A percentile compares a stretch with the other conserved stretches of the same genome.
phyloP scores from a whole-genome alignment of 352 stramenopile species.

The Globisporangium barbulae region DNA sequence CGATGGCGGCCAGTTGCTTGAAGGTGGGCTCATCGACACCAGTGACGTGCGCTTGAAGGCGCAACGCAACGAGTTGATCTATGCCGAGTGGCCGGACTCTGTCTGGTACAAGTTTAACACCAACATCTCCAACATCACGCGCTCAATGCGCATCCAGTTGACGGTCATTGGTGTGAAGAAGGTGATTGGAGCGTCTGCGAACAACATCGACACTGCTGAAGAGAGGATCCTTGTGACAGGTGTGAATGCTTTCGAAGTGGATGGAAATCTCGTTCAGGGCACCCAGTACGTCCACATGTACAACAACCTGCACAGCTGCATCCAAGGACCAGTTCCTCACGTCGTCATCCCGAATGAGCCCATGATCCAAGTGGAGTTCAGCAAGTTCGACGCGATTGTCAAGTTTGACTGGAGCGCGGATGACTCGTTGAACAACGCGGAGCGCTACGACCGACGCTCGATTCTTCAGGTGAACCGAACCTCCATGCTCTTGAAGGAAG shows the following conservation, averaged over 20 bases:
- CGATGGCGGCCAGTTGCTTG: conserved; percentile 67
- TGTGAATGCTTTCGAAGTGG: conserved; percentile 81
- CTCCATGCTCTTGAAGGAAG: conserved; percentile 69
- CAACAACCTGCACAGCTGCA: conserved; percentile 74
- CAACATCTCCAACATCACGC: conserved; percentile 60
- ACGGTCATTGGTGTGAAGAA: conserved; percentile 75
- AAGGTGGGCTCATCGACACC: conserved; percentile 69
- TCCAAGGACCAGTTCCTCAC: conserved; percentile 70
- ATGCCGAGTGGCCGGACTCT: conserved; percentile 69
- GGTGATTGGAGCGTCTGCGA: conserved; percentile 37
- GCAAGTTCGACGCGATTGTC: conserved; percentile 54
- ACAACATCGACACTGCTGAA: conserved; percentile 36
- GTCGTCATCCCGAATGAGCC: conserved; percentile 63
- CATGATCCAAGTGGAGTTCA: conserved; percentile 71
- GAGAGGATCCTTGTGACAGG: conserved; percentile 81
- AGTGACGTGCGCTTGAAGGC: conserved; percentile 65
- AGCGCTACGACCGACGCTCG: conserved; percentile 42
- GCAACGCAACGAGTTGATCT: conserved; percentile 69
- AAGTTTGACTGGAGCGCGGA: conserved; percentile 70
- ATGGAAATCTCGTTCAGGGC: conserved; percentile 60
- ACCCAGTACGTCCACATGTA: conserved; percentile 78
- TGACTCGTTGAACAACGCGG: conserved; percentile 21
- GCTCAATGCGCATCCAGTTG: conserved; percentile 74
- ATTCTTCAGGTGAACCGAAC: conserved; percentile 52
- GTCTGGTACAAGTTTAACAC: conserved; percentile 81